Conservation (phyloP, 345 rosid species). For the Citrus glauca region DNA sequence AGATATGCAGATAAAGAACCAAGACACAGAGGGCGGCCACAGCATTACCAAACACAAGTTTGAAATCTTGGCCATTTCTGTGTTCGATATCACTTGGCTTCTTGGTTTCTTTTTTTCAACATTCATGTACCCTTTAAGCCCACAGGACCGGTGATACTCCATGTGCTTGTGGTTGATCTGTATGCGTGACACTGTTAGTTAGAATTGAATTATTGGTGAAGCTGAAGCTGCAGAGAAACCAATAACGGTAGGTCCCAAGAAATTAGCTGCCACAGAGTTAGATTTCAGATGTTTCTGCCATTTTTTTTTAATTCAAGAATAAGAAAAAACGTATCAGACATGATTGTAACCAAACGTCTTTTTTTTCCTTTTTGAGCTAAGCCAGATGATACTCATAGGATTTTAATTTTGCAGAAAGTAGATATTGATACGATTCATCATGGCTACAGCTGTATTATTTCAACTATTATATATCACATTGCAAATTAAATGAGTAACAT, state of each 20-base stretch:
- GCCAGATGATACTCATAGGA: not conserved
- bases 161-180: constrained; percentile 21
- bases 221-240: constrained; percentile 9
- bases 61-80: not conserved
- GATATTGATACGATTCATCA: not conserved
- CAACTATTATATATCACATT: not conserved
- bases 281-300: not conserved
- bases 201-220: constrained; percentile 20
- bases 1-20: constrained; percentile 1
- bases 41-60: constrained; percentile 1
- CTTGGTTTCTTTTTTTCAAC: not conserved
- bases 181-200: not conserved
- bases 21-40: constrained; percentile 13
- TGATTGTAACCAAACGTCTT: not conserved
- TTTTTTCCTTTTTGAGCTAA: not conserved
- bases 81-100: not conserved
- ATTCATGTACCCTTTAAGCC: constrained; percentile 15
- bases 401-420: not conserved
- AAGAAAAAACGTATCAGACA: not conserved
- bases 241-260: constrained; percentile 19
- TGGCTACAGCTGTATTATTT: not conserved
- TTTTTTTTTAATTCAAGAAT: not conserved
- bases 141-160: constrained; percentile 11
- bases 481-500: not conserved
- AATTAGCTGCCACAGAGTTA: not conserved